phyloP scores from a whole-genome alignment of 345 rosid genomes.

The Acer saccharum region DNA sequence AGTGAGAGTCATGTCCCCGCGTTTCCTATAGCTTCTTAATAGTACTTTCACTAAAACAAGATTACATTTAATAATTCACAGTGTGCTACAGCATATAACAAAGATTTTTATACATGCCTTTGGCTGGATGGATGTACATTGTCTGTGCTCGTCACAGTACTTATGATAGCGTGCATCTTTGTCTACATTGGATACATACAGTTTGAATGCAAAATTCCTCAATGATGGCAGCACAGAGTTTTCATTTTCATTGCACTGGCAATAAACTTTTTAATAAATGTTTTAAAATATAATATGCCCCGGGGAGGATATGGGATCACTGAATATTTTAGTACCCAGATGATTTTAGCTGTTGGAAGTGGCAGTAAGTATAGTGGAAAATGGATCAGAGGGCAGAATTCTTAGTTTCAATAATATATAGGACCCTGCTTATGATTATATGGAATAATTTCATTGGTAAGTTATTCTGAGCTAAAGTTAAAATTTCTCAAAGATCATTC shows the following conservation, averaged over 20 bases:
- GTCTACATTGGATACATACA: neutral
- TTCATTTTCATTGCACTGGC: neutral
- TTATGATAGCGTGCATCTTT: neutral
- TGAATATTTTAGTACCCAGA: no score
- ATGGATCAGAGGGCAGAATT: no score
- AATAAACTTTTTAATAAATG: neutral
- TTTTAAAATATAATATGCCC: neutral
- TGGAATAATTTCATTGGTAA: no score
- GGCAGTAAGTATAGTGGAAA: no score
- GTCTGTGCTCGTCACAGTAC: neutral
- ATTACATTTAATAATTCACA: neutral
- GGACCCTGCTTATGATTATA: no score
- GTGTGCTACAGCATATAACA: neutral
- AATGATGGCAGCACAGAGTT: neutral
- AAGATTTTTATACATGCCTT: neutral
- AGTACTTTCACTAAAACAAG: neutral
- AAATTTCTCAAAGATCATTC: neutral
- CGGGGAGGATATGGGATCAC: neutral
- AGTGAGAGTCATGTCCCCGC: neutral
- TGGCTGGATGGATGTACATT: neutral
- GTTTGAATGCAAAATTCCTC: neutral
- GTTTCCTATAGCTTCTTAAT: neutral
- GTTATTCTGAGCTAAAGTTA: neutral
- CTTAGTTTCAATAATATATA: no score
- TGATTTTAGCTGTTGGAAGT: neutral